Percentiles rank a stretch among this genome's conserved stretches.
These are phyloP conservation scores for Teunomyces stri DNA, from an alignment of 805 yeast genomes.

Conservation along the genomic window DNA sequence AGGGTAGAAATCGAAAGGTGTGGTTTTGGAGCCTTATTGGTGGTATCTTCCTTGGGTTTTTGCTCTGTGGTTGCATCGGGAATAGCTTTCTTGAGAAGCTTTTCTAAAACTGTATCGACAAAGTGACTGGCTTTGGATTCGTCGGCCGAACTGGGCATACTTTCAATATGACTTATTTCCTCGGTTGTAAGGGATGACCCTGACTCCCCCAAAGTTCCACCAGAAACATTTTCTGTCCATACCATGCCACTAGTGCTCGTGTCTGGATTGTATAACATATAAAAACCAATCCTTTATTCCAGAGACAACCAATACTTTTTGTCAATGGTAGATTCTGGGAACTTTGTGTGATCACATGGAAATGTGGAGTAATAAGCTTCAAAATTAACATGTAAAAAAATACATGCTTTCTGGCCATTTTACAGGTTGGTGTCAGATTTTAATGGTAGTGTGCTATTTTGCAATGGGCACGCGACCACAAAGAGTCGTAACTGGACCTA, in stretches of 20 bases:
- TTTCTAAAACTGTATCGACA: conserved; percentile 56
- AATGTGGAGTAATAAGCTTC: conserved; percentile 3
- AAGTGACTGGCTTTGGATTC: conserved; percentile 39
- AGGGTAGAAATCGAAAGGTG: conserved; percentile 56
- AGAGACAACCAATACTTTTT: too few relatives aligned
- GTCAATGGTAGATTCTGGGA: too few relatives aligned
- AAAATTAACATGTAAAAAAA: background rate
- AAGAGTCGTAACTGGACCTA: background rate
- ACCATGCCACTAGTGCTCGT: background rate
- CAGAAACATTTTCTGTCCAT: background rate
- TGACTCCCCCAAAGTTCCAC: background rate
- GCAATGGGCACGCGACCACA: background rate
- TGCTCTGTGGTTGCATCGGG: conserved; percentile 37
- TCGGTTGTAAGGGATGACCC: background rate
- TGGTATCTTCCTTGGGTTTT: conserved; percentile 21
- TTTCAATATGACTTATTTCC: background rate
- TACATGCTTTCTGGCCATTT: background rate
- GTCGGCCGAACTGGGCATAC: background rate
- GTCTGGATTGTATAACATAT: background rate
- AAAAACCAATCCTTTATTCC: too few relatives aligned
- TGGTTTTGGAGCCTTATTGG: conserved; percentile 40
- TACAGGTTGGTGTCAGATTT: background rate
- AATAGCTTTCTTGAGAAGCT: conserved; percentile 47
- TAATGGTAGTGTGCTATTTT: background rate
- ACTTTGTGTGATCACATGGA: conserved; percentile 3